Evolutionary conservation across 2,329 filamentous ascomycete genomes (phyloP), one percentile per base, ranked within the genome.

Genomic region (Claviceps cyperi): DNA sequence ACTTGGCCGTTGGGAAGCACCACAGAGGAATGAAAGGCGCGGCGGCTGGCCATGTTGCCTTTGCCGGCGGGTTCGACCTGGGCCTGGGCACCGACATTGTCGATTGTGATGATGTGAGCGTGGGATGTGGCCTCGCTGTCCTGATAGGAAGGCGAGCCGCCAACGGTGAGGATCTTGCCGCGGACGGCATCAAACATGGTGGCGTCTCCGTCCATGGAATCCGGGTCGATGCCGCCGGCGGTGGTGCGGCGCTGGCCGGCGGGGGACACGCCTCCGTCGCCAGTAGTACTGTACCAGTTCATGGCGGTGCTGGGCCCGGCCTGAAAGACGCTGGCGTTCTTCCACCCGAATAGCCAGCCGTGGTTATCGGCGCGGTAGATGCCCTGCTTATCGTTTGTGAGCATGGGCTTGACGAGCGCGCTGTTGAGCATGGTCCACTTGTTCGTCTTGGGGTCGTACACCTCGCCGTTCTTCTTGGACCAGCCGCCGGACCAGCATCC

Each of bases 101-200:
- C 49, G 11, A 53, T 49, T 43, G 49, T 49, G 49, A 53, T 49
- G 53, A 78, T 55, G 56, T 75, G 69, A 0, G 74, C 73, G 52
- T 69, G 67, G 5, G 60, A 62, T 0, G 69, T 69, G 1, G 70
- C 69, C 6, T 60, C 52, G n/a, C 62, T 62, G 47, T 68, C 55
- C 28, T 70, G 62, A 54, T 78, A 79, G 36, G 65, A 62, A 0
- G 67, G 62, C 0, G 70, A 61, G 8, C 76, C 77, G 9, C 77
- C 77, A 14, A 69, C 62, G 0, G 73, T 70, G 2, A 80, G 62
- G 35, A 80, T 78, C 59, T 78, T 77, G 35, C 77, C 77, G 1
- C 69, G 68, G 50, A 76, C 70, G 28, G 76, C 75, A 55, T 80
- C 76, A 54, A 73, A 80, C 75, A 81, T 79, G 53, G 76, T 68